A percentile compares a stretch with the other conserved stretches of the same genome.
These are phyloP conservation scores for Boletus tylopilopsis DNA, from an alignment of 768 basidiomycete species.

Conservation along the genomic window DNA sequence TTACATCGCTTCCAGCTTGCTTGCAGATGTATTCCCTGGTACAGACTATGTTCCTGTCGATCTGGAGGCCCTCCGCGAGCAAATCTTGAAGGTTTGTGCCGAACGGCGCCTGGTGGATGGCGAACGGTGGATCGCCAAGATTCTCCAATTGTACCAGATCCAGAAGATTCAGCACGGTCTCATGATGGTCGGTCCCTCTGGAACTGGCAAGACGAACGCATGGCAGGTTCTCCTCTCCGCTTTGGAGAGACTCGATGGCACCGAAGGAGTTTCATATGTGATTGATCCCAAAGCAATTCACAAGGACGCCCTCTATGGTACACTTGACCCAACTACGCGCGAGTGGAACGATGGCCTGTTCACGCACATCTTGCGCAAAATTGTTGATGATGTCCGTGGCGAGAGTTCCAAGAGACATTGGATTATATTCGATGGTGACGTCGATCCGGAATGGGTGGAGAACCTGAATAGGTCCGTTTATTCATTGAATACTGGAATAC, in stretches of 20 bases:
- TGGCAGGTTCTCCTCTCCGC: conserved; percentile 94
- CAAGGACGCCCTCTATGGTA: conserved; percentile 97
- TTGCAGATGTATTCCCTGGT: conserved; percentile 97
- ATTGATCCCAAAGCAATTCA: conserved; percentile 99
- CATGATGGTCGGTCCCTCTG: conserved; percentile 99
- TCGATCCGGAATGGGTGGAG: conserved; percentile 99
- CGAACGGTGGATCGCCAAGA: conserved; percentile 91
- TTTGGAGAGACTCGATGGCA: conserved; percentile 84
- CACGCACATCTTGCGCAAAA: conserved; percentile 95
- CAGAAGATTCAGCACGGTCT: conserved; percentile 99
- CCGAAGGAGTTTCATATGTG: conserved; percentile 91
- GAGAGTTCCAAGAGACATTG: conserved; percentile 96
- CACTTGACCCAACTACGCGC: conserved; percentile 92
- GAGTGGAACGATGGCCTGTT: conserved; percentile 99
- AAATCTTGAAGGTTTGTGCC: conserved; percentile 82
- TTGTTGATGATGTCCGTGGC: conserved; percentile 97
- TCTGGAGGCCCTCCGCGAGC: conserved; percentile 76
- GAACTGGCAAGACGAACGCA: conserved; percentile 93
- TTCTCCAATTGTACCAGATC: conserved; percentile 96
- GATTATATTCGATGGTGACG: conserved; percentile 99
- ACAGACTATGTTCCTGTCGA: conserved; percentile 89
- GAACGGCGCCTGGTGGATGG: conserved; percentile 85
- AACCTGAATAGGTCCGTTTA: conserved; percentile 88
- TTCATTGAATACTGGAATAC: not conserved
- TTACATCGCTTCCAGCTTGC: conserved; percentile 48